Conservation (phyloP, 371 early-diverging fungal species). For the Racocetra persica region DNA sequence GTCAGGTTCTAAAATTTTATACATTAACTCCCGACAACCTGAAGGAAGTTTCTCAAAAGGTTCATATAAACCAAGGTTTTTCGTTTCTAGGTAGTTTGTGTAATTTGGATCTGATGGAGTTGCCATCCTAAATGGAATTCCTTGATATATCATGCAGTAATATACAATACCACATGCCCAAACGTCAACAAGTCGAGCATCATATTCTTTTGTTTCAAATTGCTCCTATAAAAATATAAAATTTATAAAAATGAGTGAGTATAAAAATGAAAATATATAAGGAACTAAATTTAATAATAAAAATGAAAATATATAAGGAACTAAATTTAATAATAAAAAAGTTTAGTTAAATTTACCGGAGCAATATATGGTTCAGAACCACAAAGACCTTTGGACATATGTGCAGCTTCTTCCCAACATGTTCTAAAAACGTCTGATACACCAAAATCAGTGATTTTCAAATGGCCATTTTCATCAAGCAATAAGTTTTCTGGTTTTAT, state of each 20-base stretch:
- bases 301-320: neutral
- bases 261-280: neutral
- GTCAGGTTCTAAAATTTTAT: constrained; percentile 84
- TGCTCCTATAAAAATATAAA: constrained; percentile 38
- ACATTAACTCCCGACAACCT: constrained; percentile 65
- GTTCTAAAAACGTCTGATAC: constrained; percentile 92
- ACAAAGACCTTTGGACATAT: constrained; percentile 78
- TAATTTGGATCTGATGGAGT: constrained; percentile 70
- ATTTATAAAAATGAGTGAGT: neutral
- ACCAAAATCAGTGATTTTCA: constrained; percentile 99
- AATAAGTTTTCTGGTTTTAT: constrained; percentile 95
- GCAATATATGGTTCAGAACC: constrained; percentile 93
- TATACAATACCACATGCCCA: constrained; percentile 89
- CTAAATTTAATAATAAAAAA: neutral
- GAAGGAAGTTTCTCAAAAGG: constrained; percentile 66
- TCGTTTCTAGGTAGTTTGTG: constrained; percentile 61
- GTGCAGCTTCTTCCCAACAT: constrained; percentile 73
- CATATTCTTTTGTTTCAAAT: constrained; percentile 70
- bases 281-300: neutral
- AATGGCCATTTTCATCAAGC: constrained; percentile 75
- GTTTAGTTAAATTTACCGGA: constrained; percentile 72
- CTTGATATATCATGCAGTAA: constrained; percentile 79
- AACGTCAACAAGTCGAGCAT: constrained; percentile 81
- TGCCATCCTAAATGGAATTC: constrained; percentile 80
- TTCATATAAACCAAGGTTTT: constrained; percentile 59